phyloP scores from a whole-genome alignment of 495 filamentous ascomycete genomes.

The Cercophora scortea region DNA sequence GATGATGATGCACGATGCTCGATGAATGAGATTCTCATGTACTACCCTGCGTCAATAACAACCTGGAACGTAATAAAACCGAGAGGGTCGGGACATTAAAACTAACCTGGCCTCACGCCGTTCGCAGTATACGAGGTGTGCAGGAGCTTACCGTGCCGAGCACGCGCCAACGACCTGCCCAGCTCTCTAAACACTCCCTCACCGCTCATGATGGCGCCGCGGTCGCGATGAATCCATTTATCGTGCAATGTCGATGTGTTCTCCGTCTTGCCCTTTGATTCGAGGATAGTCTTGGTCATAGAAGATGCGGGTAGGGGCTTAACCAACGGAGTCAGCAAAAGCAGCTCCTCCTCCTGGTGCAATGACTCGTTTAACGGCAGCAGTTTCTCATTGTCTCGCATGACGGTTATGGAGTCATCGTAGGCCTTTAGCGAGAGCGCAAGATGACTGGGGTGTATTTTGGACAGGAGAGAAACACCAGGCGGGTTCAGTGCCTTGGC shows the following conservation, averaged over 20 bases:
- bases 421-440: conserved; percentile 75
- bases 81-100: background rate
- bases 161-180: conserved; percentile 70
- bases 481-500: conserved; percentile 73
- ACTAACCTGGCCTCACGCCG: conserved; percentile 62
- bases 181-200: conserved; percentile 83
- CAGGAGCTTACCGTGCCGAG: conserved; percentile 70
- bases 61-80: background rate
- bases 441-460: conserved; percentile 70
- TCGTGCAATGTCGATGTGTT: conserved; percentile 41
- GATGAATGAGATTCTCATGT: conserved; percentile 81
- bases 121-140: conserved; percentile 91
- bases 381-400: conserved; percentile 71
- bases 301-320: conserved; percentile 82
- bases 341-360: conserved; percentile 72
- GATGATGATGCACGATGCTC: conserved; percentile 77
- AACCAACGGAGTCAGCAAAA: conserved; percentile 75
- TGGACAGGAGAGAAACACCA: conserved; percentile 62
- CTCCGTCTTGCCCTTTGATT: conserved; percentile 38
- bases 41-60: conserved; percentile 31
- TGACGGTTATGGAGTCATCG: conserved; percentile 76
- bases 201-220: conserved; percentile 70
- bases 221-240: conserved; percentile 48
- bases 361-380: conserved; percentile 71
- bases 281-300: conserved; percentile 45